Base-by-base conservation (phyloP, 306 rosid genomes). In the Bauhinia variegata region DNA sequence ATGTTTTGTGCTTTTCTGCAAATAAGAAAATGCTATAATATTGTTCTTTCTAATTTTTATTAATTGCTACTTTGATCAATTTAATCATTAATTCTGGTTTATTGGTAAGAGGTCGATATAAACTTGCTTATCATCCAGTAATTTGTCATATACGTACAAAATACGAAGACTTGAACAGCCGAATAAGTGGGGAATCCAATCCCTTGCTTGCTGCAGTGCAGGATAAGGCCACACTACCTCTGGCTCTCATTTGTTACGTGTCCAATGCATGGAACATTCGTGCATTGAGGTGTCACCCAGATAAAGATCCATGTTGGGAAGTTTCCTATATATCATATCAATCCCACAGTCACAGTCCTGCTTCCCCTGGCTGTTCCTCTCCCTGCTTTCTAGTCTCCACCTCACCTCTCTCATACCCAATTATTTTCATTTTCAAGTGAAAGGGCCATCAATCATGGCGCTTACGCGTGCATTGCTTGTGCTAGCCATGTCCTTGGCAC, bases 401-500 rank as follows among this genome's bases (percentile, higher is more conserved):
- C 32, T 2, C 11, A 19, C 17, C 38, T 16, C 6, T 10, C 46
- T 30, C 30, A 12, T 17, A 16, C 48, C 49, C 55, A 8, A 2
- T n/a, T n/a, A n/a, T n/a, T 4, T 3, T 4, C 63, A 9, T 32
- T 31, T 12, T 15, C 16, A 49, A 10, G 57, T 23, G 49, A 51
- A 51, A 54, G 4, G 2, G 13, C 56, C 32, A 69, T 5, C 1
- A n/a, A n/a, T 42, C 67, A 88, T 88, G 96, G 87, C 80, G 41
- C 43, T 75, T 74, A 3, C 82, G 30, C 80, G 75, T 74, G 82
- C 78, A 84, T 69, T 71, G 73, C 81, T 79, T 67, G 11, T 70
- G 71, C 59, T 83, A 44, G 11, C 76, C 54, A 30, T 86, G 52
- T 75, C 70, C 60, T 44, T 86, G 13, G 19, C 70, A 53, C 65